phyloP scores from a whole-genome alignment of 352 stramenopile species.

The Elongisporangium undulatum region DNA sequence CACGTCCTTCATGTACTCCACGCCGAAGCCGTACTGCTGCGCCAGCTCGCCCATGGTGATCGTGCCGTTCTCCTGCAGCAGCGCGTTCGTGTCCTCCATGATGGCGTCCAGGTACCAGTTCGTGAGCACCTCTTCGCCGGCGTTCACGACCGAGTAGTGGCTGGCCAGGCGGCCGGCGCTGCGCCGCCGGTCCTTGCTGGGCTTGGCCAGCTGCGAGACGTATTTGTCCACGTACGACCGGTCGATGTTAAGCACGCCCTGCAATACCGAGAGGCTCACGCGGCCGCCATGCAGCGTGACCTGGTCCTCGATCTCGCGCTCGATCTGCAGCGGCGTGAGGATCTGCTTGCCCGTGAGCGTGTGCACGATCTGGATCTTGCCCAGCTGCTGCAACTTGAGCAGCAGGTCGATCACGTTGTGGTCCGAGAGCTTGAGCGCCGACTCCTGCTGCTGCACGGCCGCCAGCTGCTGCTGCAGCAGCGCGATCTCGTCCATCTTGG shows the following conservation, averaged over 20 bases:
- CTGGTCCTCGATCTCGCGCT: constrained; percentile 72
- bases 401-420: constrained; percentile 82
- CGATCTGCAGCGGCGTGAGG: constrained; percentile 63
- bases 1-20: constrained; percentile 82
- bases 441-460: constrained; percentile 74
- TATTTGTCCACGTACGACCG: constrained; percentile 66
- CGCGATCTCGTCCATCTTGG: constrained; percentile 78
- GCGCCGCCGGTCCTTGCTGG: constrained; percentile 10
- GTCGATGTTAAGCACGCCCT: constrained; percentile 69
- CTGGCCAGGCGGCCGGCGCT: constrained; percentile 20
- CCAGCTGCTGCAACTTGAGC: constrained; percentile 65
- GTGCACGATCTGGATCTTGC: constrained; percentile 76
- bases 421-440: constrained; percentile 74
- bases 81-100: constrained; percentile 75
- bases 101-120: constrained; percentile 82
- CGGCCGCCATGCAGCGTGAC: constrained; percentile 62
- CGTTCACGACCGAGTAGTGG: constrained; percentile 58
- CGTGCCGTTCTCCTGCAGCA: constrained; percentile 70
- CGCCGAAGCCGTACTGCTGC: constrained; percentile 76
- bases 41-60: constrained; percentile 65
- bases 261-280: constrained; percentile 59
- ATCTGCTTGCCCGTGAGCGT: constrained; percentile 80
- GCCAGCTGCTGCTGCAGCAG: constrained; percentile 76
- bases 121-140: constrained; percentile 74
- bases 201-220: constrained; percentile 34